These are phyloP conservation scores for Leptodontidium sp. DNA, from an alignment of 2,329 filamentous ascomycete genomes.

Conservation along the genomic window DNA sequence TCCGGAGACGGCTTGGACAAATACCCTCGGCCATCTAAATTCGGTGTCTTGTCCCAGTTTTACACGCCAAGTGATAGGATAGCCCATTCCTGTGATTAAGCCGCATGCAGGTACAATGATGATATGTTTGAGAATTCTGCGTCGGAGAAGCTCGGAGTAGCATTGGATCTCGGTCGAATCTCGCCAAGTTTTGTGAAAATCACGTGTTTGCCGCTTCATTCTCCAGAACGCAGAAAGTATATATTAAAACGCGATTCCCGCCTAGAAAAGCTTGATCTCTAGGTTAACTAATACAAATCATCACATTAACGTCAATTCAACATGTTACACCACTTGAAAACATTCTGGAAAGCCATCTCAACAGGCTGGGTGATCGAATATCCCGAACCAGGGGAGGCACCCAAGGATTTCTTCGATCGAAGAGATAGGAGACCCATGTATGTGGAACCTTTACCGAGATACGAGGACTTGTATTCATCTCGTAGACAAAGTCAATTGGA, in stretches of 20 bases:
- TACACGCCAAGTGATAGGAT: not conserved
- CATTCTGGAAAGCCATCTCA: slow-evolving; percentile 36
- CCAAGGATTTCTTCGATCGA: slow-evolving; percentile 38
- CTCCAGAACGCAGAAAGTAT: not conserved
- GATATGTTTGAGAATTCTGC: not conserved
- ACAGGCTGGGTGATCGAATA: slow-evolving; percentile 41
- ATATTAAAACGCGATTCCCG: not conserved
- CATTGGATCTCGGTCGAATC: slow-evolving; percentile 2
- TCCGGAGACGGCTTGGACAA: not conserved
- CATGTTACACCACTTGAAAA: slow-evolving; percentile 26
- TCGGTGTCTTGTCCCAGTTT: not conserved
- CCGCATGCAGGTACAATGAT: not conserved
- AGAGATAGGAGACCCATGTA: slow-evolving; percentile 22
- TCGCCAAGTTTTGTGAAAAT: not conserved
- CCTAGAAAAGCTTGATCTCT: not conserved
- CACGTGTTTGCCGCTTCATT: not conserved
- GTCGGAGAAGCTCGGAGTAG: not conserved
- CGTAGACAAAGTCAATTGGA: not conserved
- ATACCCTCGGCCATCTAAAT: not conserved
- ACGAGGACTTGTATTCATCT: slow-evolving; percentile 6
- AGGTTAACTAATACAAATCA: too few relatives aligned
- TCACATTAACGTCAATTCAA: not conserved
- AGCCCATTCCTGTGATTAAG: not conserved
- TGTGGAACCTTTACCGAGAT: not conserved
- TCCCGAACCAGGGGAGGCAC: slow-evolving; percentile 31